Conservation (phyloP, 2,329 filamentous ascomycete genomes). For the Colletotrichum sp. region DNA sequence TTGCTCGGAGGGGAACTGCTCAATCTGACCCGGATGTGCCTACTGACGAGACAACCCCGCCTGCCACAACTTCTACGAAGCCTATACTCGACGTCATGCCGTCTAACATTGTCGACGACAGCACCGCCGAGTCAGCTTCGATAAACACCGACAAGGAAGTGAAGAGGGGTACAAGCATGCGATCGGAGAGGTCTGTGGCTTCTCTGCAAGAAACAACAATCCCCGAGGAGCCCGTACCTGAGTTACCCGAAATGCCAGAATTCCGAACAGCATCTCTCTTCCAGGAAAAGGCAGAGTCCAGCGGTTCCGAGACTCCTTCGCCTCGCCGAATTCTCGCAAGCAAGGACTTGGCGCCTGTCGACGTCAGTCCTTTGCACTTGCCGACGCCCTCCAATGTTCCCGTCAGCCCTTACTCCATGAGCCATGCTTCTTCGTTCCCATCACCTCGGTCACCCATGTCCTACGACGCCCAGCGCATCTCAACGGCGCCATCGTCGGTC, state of each 20-base stretch:
- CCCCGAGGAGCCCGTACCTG: conserved; percentile 47
- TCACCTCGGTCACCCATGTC: conserved; percentile 74
- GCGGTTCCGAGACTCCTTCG: conserved; percentile 50
- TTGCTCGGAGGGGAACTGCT: not conserved
- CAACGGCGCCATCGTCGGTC: conserved; percentile 76
- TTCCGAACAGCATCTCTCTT: conserved; percentile 42
- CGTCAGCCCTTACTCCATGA: conserved; percentile 70
- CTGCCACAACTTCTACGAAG: conserved; percentile 27
- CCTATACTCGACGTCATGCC: conserved; percentile 24
- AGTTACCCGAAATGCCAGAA: conserved; percentile 40
- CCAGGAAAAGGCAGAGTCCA: conserved; percentile 35
- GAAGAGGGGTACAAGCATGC: conserved; percentile 42
- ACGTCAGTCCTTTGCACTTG: conserved; percentile 51
- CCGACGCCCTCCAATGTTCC: conserved; percentile 51
- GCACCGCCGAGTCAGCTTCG: conserved; percentile 41
- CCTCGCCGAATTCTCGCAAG: conserved; percentile 44
- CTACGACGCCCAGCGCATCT: conserved; percentile 74
- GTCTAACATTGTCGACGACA: not conserved
- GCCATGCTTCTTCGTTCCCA: conserved; percentile 69
- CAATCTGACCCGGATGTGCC: not conserved
- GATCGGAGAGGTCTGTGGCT: conserved; percentile 52
- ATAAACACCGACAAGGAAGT: conserved; percentile 48
- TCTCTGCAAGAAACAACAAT: conserved; percentile 59
- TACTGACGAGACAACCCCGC: conserved; percentile 37
- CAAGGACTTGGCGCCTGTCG: conserved; percentile 55